Evolutionary conservation across 257 asterid species (phyloP), one percentile per base, ranked within the genome.

Genomic region (Nicotiana otophora): DNA sequence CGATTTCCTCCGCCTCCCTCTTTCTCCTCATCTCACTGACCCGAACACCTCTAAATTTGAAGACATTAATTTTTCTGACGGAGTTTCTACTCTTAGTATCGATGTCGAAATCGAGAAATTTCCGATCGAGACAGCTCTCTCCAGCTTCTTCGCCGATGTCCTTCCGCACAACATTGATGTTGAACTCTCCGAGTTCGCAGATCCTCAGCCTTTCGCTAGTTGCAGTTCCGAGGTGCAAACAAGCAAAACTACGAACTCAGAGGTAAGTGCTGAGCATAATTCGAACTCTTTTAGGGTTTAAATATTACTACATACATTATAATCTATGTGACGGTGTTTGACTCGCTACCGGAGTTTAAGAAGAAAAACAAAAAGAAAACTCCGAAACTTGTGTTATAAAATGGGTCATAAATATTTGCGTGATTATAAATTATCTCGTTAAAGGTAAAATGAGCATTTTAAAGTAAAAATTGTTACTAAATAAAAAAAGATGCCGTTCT

Each of bases 51-150:
- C 82, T 76, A 82, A 11, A 19, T 53, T 36, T 20, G 61, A 79
- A 77, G 68, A 86, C 81, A 46, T 83, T 20, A 85, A 36, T 61
- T 87, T 89, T 84, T 89, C 91, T 76, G 86, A 90, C 19, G 88
- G 83, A 57, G 74, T 89, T 85, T 90, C 94, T 11, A 65, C 86
- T 63, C 77, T 85, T 51, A 84, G 64, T 85, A 36, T 82, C 82
- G 78, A 89, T 77, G 39, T 54, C 26, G 91, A 90, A 65, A 74
- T 89, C 83, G 88, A 90, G 33, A 89, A 88, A 84, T 86, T 93
- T 58, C 93, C 93, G 30, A 91, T 93, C 85, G 97, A 91, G 12
- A 85, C 89, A 54, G 85, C 97, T 82, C 94, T 94, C 81, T 87
- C 94, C 4, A 88, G 88, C 72, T 93, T 96, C 90, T 84, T 92